Base-by-base conservation (phyloP, 2,329 filamentous ascomycete genomes). In the Helotiales sp. region DNA sequence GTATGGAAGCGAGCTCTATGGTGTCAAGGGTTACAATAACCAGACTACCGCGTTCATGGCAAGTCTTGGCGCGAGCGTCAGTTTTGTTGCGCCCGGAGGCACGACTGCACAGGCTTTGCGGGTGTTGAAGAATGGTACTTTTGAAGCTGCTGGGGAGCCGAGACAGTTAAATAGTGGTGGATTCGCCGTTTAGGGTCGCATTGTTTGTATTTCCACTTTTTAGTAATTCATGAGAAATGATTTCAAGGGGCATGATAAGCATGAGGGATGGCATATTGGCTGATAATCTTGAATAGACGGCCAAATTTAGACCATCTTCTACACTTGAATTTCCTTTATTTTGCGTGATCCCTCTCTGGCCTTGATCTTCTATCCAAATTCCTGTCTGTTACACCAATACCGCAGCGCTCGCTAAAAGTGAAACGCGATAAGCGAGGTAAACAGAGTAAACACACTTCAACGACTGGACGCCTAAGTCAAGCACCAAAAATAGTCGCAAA, bases 101-200 rank as follows among this genome's bases (percentile, higher is more conserved):
- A 89, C 86, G 68, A 81, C 84, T 3, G 87, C 86, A 3, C 89
- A 97, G 78, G 89, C 86, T 0, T 77, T 97, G 65, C 83, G 85
- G 37, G 78, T 86, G 57, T 72, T 88, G 60, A 74, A 73, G 0
- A 89, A 91, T 73, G 92, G 91, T 0, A 86, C 84, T 0, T 96
- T 96, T 77, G 91, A 95, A 80, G 91, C 91, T 2, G 92, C 87
- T 1, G 87, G 89, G 0, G 93, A 96, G 78, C 91, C 90, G 20
- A 86, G 92, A 69, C 92, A 94, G 83, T 77, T 81, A 72, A 89
- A 90, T 73, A 91, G 89, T 63, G 91, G 84, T 1, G 92, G 91
- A 0, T 84, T 87, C 73, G 87, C 79, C 3, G 79, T 86, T 30
- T 86, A 79, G 71, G 30, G 6, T 55, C n/a, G 45, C 34, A 54